Conservation (phyloP, 352 stramenopile genomes). For the Elongisporangium anandrum region DNA sequence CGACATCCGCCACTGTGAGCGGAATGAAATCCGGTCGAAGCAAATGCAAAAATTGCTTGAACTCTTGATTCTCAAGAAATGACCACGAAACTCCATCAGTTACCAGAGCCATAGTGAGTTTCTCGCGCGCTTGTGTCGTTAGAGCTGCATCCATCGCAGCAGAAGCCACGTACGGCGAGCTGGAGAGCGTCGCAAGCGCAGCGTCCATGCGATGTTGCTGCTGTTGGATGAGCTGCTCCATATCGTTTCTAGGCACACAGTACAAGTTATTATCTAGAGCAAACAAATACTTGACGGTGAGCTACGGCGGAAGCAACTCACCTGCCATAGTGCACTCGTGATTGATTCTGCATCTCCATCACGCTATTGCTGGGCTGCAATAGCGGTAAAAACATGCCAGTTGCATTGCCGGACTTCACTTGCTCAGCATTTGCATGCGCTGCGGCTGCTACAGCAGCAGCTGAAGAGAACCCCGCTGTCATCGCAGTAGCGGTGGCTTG, state of each 20-base stretch:
- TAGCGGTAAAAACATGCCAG: not conserved
- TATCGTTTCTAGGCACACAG: not conserved
- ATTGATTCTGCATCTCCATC: not conserved
- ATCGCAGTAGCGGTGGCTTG: not conserved
- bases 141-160: not conserved
- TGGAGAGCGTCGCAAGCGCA: not conserved
- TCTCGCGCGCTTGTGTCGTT: slow-evolving; percentile 12
- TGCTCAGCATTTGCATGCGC: not conserved
- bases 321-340: not conserved
- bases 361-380: not conserved
- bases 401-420: not conserved
- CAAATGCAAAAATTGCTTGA: slow-evolving; percentile 11
- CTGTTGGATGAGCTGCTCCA: not conserved
- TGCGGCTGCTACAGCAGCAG: not conserved
- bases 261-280: not conserved
- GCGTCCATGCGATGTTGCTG: not conserved
- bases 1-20: slow-evolving; percentile 4
- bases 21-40: slow-evolving; percentile 14
- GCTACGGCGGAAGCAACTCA: not conserved
- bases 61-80: slow-evolving; percentile 23
- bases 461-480: not conserved
- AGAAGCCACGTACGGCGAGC: not conserved
- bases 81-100: slow-evolving; percentile 4
- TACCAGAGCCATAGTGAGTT: slow-evolving; percentile 24
- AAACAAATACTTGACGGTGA: not conserved